Conservation (phyloP, 2,329 filamentous ascomycete genomes). For the Ophiosphaerella narmari region DNA sequence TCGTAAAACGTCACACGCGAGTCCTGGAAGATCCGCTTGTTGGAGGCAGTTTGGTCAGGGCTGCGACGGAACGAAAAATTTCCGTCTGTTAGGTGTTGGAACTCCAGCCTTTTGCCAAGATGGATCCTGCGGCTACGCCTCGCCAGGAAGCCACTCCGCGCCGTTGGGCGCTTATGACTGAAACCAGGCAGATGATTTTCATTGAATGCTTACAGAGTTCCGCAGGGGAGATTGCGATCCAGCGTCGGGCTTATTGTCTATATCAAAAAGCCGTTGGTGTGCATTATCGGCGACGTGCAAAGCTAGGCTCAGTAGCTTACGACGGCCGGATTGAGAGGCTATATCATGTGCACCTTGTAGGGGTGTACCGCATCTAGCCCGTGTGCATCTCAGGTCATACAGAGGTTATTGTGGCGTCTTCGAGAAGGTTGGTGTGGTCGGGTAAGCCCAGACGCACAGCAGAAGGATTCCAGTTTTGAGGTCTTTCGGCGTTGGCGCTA, state of each 20-base stretch:
- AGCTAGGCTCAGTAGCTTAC: conserved; percentile 6
- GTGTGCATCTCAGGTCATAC: conserved; percentile 14
- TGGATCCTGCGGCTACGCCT: conserved; percentile 21
- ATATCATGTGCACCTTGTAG: conserved; percentile 2
- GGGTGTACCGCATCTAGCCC: conserved; percentile 6
- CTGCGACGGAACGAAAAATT: conserved; percentile 36
- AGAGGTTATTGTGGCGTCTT: conserved; percentile 33
- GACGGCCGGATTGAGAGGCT: conserved; percentile 4
- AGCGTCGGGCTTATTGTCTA: conserved; percentile 7
- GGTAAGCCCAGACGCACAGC: conserved; percentile 17
- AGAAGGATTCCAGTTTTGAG: conserved; percentile 22
- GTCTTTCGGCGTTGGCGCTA: conserved; percentile 25
- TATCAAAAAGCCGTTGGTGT: conserved; percentile 35
- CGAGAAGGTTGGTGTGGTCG: conserved; percentile 26
- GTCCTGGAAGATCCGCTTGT: conserved; percentile 19
- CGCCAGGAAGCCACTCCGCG: conserved; percentile 23
- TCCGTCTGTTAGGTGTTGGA: conserved; percentile 27
- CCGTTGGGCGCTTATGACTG: conserved; percentile 21
- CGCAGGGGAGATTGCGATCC: conserved; percentile 22
- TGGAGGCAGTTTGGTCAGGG: conserved; percentile 11
- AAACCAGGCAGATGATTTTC: conserved; percentile 21
- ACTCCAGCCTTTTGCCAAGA: conserved; percentile 20
- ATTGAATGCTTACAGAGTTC: conserved; percentile 21
- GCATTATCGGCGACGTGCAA: conserved; percentile 14
- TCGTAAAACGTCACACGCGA: conserved; percentile 19